A percentile compares a stretch with the other conserved stretches of the same genome.
phyloP scores from a whole-genome alignment of 108 stramenopile genomes.

The Cylindrotheca closterium region DNA sequence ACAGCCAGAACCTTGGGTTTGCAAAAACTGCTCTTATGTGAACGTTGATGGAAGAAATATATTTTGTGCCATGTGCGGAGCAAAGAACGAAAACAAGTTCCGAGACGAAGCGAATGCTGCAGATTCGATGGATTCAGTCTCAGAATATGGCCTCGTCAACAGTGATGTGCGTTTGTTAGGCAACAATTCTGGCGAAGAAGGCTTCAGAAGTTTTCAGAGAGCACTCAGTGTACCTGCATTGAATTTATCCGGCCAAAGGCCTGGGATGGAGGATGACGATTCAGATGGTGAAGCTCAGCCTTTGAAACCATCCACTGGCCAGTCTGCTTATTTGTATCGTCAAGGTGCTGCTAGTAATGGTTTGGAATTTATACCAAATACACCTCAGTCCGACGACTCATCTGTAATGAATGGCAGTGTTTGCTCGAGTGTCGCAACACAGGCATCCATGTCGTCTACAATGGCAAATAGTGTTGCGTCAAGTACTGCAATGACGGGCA shows the following conservation, averaged over 20 bases:
- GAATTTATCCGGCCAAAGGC: neutral
- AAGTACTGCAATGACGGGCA: neutral
- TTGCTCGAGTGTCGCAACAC: neutral
- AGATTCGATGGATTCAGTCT: no score
- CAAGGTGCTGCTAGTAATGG: no score
- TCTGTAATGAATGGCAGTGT: neutral
- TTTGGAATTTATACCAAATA: no score
- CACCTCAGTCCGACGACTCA: neutral
- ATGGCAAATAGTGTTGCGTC: no score
- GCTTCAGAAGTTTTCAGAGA: no score
- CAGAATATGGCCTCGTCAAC: neutral
- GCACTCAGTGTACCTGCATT: neutral
- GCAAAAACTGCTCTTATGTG: constrained; percentile 8
- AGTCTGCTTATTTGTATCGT: neutral
- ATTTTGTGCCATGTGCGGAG: constrained; percentile 14
- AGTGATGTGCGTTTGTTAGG: neutral
- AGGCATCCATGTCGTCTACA: no score
- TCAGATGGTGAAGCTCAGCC: neutral
- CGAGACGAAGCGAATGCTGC: neutral
- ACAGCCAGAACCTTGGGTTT: constrained; percentile 6
- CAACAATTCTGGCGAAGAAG: neutral
- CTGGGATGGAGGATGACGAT: neutral
- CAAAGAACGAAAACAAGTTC: neutral
- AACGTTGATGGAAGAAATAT: constrained; percentile 13
- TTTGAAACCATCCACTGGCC: neutral